Percentiles rank a stretch among this genome's conserved stretches.
These are phyloP conservation scores for Coemansia sp. DNA, from an alignment of 371 early-diverging fungal genomes.

Conservation along the genomic window DNA sequence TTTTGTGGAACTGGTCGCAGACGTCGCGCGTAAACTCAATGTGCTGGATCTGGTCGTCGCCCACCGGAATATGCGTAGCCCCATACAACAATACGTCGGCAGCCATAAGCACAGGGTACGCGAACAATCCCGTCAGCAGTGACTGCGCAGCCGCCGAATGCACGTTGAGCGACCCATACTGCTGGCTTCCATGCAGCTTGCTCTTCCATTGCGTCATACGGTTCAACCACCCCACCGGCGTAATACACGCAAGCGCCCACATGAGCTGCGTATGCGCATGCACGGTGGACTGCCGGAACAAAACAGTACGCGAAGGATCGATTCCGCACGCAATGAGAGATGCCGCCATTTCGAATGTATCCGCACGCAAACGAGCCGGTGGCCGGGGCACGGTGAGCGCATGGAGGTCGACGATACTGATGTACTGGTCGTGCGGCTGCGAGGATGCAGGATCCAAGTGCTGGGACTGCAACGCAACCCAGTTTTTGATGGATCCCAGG, in stretches of 20 bases:
- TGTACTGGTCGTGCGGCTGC: constrained; percentile 53
- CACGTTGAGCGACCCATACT: constrained; percentile 52
- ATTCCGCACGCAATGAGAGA: constrained; percentile 84
- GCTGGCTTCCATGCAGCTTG: constrained; percentile 24
- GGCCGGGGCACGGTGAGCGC: constrained; percentile 84
- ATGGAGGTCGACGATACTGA: constrained; percentile 87
- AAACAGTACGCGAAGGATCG: constrained; percentile 63
- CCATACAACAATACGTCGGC: constrained; percentile 91
- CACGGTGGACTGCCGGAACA: constrained; percentile 83
- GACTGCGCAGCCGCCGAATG: constrained; percentile 51
- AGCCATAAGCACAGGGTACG: constrained; percentile 92
- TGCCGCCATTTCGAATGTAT: constrained; percentile 68
- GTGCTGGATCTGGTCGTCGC: constrained; percentile 93
- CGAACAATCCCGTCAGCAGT: constrained; percentile 75
- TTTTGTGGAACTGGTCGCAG: constrained; percentile 72
- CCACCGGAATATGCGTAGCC: constrained; percentile 89
- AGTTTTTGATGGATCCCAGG: constrained; percentile 84
- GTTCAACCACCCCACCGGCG: constrained; percentile 83
- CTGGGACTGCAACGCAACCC: constrained; percentile 72
- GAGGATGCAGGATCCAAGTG: constrained; percentile 29
- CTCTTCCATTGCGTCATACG: constrained; percentile 96
- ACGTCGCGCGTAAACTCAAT: constrained; percentile 81
- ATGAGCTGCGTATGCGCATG: constrained; percentile 76
- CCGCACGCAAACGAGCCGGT: constrained; percentile 62
- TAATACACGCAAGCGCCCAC: constrained; percentile 84